Evolutionary conservation across 768 basidiomycete species (phyloP).

Genomic region (Podaxis carcinomalis): DNA sequence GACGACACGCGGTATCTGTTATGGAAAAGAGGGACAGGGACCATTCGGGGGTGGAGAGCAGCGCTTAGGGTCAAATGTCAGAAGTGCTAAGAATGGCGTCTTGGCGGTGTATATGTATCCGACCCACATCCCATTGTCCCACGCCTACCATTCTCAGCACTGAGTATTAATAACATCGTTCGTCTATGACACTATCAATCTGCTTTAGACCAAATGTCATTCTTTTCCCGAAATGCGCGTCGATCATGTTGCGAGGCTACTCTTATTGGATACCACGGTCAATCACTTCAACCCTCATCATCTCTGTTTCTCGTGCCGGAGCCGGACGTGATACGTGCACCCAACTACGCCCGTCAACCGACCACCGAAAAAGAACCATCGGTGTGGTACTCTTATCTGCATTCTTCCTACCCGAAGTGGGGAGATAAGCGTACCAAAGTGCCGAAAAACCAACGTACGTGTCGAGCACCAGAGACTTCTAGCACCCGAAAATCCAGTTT

Average conservation of each 20-base stretch:
- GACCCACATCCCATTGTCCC: background rate
- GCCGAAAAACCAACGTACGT: too few species aligned
- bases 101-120: background rate
- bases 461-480: too few species aligned
- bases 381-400: background rate
- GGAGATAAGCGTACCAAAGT: background rate
- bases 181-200: too few species aligned
- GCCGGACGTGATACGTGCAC: too few species aligned
- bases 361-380: background rate
- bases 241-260: too few species aligned
- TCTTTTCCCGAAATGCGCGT: too few species aligned
- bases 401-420: background rate
- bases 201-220: background rate
- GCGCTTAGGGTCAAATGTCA: background rate
- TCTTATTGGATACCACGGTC: too few species aligned
- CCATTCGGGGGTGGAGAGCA: constrained; percentile 28
- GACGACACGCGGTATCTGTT: constrained; percentile 5
- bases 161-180: background rate
- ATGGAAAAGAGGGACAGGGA: constrained; percentile 32
- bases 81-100: background rate
- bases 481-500: too few species aligned
- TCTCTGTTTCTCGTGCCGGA: too few species aligned
- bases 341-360: background rate
- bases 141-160: background rate
- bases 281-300: too few species aligned